Base-by-base conservation (phyloP, 202 grass and related monocot species). In the Brachypodium distachyon region DNA sequence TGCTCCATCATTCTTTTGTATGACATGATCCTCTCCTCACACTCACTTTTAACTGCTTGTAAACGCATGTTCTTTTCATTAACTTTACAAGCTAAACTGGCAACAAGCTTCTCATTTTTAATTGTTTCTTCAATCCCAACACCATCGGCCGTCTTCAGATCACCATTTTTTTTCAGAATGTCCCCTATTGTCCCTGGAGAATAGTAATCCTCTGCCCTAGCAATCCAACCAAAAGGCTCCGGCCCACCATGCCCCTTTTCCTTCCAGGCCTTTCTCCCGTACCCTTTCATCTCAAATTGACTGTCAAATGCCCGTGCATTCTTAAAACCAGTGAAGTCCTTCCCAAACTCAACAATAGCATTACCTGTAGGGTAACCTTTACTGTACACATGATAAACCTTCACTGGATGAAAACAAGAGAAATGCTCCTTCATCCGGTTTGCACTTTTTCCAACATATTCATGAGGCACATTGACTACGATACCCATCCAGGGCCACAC, bases 401-500 rank as follows among this genome's bases (percentile, higher is more conserved):
- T 93, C 9, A 83, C 51, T 53, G 90, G 94, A 73, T 81, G 36
- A 67, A 89, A 97, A 53, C 53, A 38, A 8, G 81, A 78, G 40
- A 87, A 77, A 60, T 87, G 86, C 76, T 89, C 84, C 76, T 93
- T 97, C 65, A 97, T 84, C 26, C 84, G 53, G 31, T 97, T 93
- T 61, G 86, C 94, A 83, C 90, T 91, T 80, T 89, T 87, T 43
- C 94, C 86, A 59, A 97, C 52, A 54, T 77, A 87, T n/a, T 50
- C 94, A 78, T 70, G 76, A 63, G 90, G 90, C 56, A 90, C 83
- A 72, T 97, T 93, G 38, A 97, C 86, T 14, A 93, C 19, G 18
- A 97, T 73, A 51, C 86, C 86, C 79, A 87, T 91, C 94, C 94
- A 93, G 12, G 94, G 94, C 86, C 86, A 91, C 39, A 93, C 90